Percentiles rank a stretch among this genome's conserved stretches.
These are phyloP conservation scores for Lineolata rhizophorae DNA, from an alignment of 495 filamentous ascomycete genomes.

Conservation along the genomic window DNA sequence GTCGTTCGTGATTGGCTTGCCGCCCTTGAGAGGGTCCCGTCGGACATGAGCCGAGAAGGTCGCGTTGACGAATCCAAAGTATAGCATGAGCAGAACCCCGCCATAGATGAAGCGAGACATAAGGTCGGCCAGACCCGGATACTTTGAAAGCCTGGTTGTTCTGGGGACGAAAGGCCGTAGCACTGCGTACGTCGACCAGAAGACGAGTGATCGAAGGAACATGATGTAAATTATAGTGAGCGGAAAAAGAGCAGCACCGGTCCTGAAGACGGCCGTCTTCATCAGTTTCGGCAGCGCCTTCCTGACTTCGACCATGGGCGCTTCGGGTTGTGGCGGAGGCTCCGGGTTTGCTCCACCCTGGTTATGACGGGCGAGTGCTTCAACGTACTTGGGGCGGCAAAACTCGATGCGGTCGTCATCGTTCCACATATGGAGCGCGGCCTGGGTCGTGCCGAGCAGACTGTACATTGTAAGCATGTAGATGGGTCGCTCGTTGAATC, in stretches of 20 bases:
- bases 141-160: too few relatives aligned
- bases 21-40: constrained; percentile 61
- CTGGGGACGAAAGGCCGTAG: too few relatives aligned
- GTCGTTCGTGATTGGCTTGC: constrained; percentile 59
- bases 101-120: constrained; percentile 38
- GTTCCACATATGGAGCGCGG: constrained; percentile 40
- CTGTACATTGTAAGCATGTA: constrained; percentile 55
- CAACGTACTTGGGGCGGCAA: too few relatives aligned
- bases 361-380: constrained; percentile 3
- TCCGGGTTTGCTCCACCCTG: too few relatives aligned
- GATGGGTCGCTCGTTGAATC: constrained; percentile 73
- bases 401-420: constrained; percentile 55
- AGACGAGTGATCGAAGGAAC: constrained; percentile 42
- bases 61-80: constrained; percentile 55
- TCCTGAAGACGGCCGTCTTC: too few relatives aligned
- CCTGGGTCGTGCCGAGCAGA: constrained; percentile 44
- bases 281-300: too few relatives aligned
- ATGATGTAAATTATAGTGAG: constrained; percentile 9
- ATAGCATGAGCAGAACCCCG: constrained; percentile 38
- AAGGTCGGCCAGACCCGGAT: constrained; percentile 19
- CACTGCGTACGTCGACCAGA: too few relatives aligned
- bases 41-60: constrained; percentile 60
- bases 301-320: too few relatives aligned
- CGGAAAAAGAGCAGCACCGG: too few relatives aligned
- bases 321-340: too few relatives aligned